Evolutionary conservation across 306 rosid species (phyloP), one percentile per base, ranked within the genome.

Genomic region (Amphicarpaea edgeworthii): DNA sequence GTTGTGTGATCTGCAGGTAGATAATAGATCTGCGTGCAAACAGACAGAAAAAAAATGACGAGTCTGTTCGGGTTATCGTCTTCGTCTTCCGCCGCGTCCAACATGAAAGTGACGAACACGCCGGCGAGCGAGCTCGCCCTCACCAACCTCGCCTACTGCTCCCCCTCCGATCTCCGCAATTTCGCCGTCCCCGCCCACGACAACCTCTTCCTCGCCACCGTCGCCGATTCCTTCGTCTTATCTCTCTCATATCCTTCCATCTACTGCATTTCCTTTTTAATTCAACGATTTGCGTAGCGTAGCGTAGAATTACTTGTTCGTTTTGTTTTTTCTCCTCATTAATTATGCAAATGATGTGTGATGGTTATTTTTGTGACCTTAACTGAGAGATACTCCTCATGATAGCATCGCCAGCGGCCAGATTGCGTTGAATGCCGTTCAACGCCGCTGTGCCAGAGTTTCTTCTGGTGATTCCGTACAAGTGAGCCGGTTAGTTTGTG

Each of bases 401-500:
- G 89, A 79, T 60, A 88, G 54, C 86, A 50, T 95, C 71, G 72
- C 82, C 51, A 77, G 45, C 34, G 98, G 93, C 17, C 76, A 87
- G 28, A 85, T 95, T 64, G 97, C 96, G 46, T 85, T 95, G 45
- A 95, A 95, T 84, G 83, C 96, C 9, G 90, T 90, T 70, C 99
- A 95, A 59, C 91, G 99, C 67, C 90, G 97, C 2, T 77, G 90
- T 84, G 93, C 85, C 38, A 90, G 70, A 63, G 96, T 95, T 82
- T 95, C 99, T 49, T 34, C 86, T 21, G 96, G 86, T 16, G 97
- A 95, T 70, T 50, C 69, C 6, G 41, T 92, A 41, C 42, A 87
- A 28, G 88, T 88, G 78, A 73, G 69, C 76, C 82, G 90, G 98
- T 93, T 84, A 43, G 83, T 72, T 50, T 8, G 45, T 57, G 60